Evolutionary conservation across 164 flowering plant species (phyloP), one percentile per base, ranked within the genome.

Genomic region (Nymphaea thermarum): DNA sequence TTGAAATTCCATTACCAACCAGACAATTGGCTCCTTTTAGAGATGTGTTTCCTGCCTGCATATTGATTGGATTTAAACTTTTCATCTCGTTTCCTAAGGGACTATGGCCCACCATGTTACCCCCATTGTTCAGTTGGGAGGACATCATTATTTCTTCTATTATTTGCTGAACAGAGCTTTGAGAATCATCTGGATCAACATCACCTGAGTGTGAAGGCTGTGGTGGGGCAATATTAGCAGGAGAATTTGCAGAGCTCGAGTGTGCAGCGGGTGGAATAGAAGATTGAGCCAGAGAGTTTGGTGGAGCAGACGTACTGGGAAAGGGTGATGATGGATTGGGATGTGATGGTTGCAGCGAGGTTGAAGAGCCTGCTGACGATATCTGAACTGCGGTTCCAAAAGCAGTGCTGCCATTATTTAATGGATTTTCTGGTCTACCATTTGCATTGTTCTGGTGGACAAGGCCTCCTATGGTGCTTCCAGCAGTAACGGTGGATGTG

Each of bases 401-500:
- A 69, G 85, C 88, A 43, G 92, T 83, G 68, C 92, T 80, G 73
- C 73, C 66, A 69, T 68, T 83, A 69, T 85, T 93, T 60, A 51
- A 4, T 3, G 57, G 12, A 51, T 51, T 51, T 8, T 51, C 57
- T 51, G 57, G 15, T 51, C 57, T 77, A 11, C 89, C 83, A 74
- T 88, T 89, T 87, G 84, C 86, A 12, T 94, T 86, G 62, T 89
- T 92, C 70, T 95, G 98, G 74, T 90, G 98, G 45, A 92, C 85
- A 45, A 90, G 82, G 51, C 88, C 88, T 44, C 70, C 85, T 43
- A 84, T 83, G 14, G 86, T 42, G 66, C 43, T 71, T 51, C 12
- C 57, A 51, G 15, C 14, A 6, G 74, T 78, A 74, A 79, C 74
- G 51, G 84, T 63, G 11, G 94, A 75, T 18, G 86, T 71, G 44